Evolutionary conservation across 352 stramenopile genomes (phyloP).

Genomic region (Phytopythium boreale): DNA sequence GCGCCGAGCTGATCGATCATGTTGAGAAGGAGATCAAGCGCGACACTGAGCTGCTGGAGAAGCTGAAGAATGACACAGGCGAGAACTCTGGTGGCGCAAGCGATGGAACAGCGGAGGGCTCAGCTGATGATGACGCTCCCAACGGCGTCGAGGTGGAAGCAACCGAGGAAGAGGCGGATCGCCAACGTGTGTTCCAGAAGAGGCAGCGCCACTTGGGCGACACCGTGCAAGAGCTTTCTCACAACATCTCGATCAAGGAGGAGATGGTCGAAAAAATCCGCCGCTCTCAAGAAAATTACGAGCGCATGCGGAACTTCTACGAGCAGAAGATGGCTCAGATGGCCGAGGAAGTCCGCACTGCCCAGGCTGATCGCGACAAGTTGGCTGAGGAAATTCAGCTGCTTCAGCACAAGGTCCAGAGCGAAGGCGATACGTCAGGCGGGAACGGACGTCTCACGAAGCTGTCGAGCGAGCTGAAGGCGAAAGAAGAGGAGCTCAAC

Average conservation of each 20-base stretch:
- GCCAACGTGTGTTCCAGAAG: conserved; percentile 80
- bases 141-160: conserved; percentile 31
- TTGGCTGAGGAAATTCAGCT: conserved; percentile 77
- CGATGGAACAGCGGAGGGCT: conserved; percentile 36
- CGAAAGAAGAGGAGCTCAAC: conserved; percentile 74
- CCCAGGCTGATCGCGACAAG: conserved; percentile 64
- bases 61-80: conserved; percentile 53
- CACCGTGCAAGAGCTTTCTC: conserved; percentile 71
- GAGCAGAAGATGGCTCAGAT: conserved; percentile 84
- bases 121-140: conserved; percentile 25
- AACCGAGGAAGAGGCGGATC: conserved; percentile 66
- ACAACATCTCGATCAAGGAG: conserved; percentile 86
- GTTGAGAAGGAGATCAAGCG: conserved; percentile 78
- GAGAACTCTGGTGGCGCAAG: conserved; percentile 40
- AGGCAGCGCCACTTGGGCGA: conserved; percentile 77
- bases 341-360: conserved; percentile 62
- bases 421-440: conserved; percentile 47
- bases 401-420: conserved; percentile 58
- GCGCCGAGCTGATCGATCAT: conserved; percentile 59
- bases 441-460: conserved; percentile 59
- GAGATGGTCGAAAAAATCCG: conserved; percentile 80
- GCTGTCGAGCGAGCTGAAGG: conserved; percentile 69
- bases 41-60: conserved; percentile 73
- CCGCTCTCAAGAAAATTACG: conserved; percentile 78
- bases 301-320: conserved; percentile 80